Base-by-base conservation (phyloP, 768 basidiomycete genomes). In the button mushroom (Agaricus bisporus) region DNA sequence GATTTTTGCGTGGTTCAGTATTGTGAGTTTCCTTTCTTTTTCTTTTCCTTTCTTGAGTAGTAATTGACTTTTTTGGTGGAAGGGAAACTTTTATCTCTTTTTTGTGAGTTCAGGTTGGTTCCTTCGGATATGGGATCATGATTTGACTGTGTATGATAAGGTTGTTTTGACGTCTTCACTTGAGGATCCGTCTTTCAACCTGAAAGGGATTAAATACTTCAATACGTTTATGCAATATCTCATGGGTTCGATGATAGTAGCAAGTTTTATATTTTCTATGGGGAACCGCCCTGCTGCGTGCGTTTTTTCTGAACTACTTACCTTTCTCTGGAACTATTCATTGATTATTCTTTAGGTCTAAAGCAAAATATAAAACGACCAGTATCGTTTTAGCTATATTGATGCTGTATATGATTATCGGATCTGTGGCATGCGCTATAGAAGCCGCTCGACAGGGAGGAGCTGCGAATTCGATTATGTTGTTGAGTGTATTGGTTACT, bases 11-110 rank as follows among this genome's bases (percentile, higher is more conserved):
- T 99, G 97, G 97, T 97, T 98, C 65, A 86, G 82, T 50, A 80
- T 95, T 52, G 90, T 90, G 64, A 75, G 87, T 73, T 25, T 2
- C 38, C 25, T 50, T 8, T 35, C 41, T 6, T 48, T 2, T 29
- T 8, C 14, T 41, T 14, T 32, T 3, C 1, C 15, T 18, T 28
- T 20, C 38, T 14, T 0, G 39, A n/a, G n/a, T n/a, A n/a, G n/a
- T n/a, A 15, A 20, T 7, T 44, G 26, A 35, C 46, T 25, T 22
- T 25, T 22, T 26, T 32, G 9, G 18, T 56, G 32, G 0, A 55
- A 94, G 85, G 95, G 91, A n/a, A 98, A 95, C 63, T 94, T 91
- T 66, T 98, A 91, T 67, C 68, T 95, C 28, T 95, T 95, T 71
- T 98, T 95, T 65, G 93, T 94, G 63, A 69, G 86, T 69, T 69